Percentiles rank a stretch among this genome's conserved stretches.
Conservation (phyloP, 352 stramenopile species). For the Globisporangium lucens region DNA sequence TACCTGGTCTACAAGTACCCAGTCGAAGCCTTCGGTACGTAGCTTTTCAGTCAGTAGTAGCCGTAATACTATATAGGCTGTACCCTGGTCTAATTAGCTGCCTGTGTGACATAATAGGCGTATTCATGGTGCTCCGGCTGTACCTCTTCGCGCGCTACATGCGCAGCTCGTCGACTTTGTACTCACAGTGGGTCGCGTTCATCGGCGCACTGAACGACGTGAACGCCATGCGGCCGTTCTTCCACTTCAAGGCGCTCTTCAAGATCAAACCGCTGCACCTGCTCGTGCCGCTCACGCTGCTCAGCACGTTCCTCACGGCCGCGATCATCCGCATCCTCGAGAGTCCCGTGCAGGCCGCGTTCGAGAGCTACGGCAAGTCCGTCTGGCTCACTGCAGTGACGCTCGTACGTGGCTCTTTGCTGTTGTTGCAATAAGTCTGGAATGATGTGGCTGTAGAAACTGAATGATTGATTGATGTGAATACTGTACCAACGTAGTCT, state of each 20-base stretch:
- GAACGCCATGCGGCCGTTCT: constrained; percentile 72
- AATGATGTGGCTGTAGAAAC: not conserved
- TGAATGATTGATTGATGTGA: not conserved
- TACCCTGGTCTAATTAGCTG: not conserved
- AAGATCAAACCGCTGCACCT: constrained; percentile 61
- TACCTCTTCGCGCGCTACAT: constrained; percentile 71
- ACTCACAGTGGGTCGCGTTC: constrained; percentile 77
- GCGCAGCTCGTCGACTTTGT: constrained; percentile 60
- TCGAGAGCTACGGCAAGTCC: constrained; percentile 70
- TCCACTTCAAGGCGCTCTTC: constrained; percentile 81
- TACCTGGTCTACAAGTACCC: constrained; percentile 69
- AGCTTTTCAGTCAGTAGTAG: not conserved
- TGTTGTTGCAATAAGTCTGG: not conserved
- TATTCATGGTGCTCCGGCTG: constrained; percentile 64
- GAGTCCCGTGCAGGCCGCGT: constrained; percentile 50
- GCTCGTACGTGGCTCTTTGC: constrained; percentile 35
- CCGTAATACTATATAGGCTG: not conserved
- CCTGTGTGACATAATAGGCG: constrained; percentile 21
- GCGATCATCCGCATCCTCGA: constrained; percentile 76
- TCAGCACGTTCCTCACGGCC: constrained; percentile 59
- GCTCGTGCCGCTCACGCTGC: constrained; percentile 48
- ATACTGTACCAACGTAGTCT: constrained; percentile 26
- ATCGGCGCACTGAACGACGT: constrained; percentile 73
- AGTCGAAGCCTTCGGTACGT: constrained; percentile 53
- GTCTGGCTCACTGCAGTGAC: constrained; percentile 71